Conservation (phyloP, 2,329 filamentous ascomycete species). For the Calonectria pseudoturangicola region DNA sequence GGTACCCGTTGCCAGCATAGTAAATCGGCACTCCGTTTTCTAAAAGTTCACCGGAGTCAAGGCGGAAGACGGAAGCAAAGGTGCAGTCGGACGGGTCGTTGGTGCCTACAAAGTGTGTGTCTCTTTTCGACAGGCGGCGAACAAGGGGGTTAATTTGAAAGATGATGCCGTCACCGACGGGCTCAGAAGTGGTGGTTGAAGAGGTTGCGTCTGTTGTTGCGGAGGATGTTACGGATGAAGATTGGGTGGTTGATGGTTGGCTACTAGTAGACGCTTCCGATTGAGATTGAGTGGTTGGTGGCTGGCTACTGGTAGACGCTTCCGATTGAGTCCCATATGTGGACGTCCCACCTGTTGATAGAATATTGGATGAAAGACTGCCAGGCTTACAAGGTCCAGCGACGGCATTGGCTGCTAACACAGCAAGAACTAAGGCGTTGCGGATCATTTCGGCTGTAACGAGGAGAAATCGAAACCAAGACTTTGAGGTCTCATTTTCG, state of each 20-base stretch:
- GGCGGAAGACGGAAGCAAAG: background rate
- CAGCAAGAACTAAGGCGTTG: background rate
- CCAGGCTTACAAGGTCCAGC: background rate
- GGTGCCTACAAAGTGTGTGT: background rate
- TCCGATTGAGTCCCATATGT: background rate
- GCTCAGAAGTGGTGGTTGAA: background rate
- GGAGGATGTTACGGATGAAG: background rate
- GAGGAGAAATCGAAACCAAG: background rate
- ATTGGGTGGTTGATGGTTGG: background rate
- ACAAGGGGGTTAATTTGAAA: background rate
- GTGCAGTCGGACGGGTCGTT: background rate
- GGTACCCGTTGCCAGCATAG: background rate
- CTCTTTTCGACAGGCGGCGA: background rate
- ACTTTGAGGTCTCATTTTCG: background rate
- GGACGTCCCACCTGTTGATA: background rate
- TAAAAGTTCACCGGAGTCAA: background rate
- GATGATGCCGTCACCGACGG: background rate
- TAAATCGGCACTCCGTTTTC: background rate
- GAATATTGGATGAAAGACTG: constrained; percentile 1
- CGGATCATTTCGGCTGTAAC: background rate
- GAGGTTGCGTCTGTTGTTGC: background rate
- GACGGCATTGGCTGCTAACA: background rate
- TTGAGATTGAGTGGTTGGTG: background rate
- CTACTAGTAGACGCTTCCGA: too few species aligned
- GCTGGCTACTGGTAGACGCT: background rate